Evolutionary conservation across 495 filamentous ascomycete genomes (phyloP), one percentile per base, ranked within the genome.

Genomic region (Parathielavia appendiculata): DNA sequence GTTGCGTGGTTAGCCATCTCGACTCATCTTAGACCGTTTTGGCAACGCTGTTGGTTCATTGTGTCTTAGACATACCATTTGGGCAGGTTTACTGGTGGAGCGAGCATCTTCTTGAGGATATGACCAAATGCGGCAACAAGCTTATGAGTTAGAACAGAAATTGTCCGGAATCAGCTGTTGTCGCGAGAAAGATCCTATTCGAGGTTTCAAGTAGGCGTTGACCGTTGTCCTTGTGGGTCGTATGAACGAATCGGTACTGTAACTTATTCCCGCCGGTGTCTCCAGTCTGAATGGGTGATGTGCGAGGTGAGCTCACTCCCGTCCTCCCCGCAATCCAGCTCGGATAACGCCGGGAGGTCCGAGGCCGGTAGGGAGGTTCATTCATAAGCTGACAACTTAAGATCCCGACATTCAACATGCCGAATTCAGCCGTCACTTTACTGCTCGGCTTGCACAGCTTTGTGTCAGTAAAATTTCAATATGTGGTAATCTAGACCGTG

Each of bases 1-100:
- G 64, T 17, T 41, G 53, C 19, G 63, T 39, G 50, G 56, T 45
- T 34, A 45, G 50, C 58, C 59, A 38, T 54, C 63, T 23, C 68
- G 54, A 58, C 14, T 56, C 39, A n/a, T n/a, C n/a, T n/a, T n/a
- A n/a, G 13, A 40, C 57, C 32, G 48, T 34, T 32, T 19, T 23
- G 35, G 39, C 14, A 19, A 11, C 23, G 55, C 23, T 51, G 57
- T n/a, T 20, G 19, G 35, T 22, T 39, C 5, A 34, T 1, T 20
- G 6, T 23, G 17, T 38, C n/a, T 5, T 4, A 26, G 16, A 30
- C 69, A 41, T 79, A 91, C 90, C 90, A 95, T 81, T 90, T 92
- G 4, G 89, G 90, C 46, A 95, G 77, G 65, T 95, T 93, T 47
- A 93, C 66, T 17, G 86, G 86, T 43, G 66, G 63, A 17, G 75